These are phyloP conservation scores for Gracilaria caudata DNA, from an alignment of 23 red algal species.

Conservation along the genomic window DNA sequence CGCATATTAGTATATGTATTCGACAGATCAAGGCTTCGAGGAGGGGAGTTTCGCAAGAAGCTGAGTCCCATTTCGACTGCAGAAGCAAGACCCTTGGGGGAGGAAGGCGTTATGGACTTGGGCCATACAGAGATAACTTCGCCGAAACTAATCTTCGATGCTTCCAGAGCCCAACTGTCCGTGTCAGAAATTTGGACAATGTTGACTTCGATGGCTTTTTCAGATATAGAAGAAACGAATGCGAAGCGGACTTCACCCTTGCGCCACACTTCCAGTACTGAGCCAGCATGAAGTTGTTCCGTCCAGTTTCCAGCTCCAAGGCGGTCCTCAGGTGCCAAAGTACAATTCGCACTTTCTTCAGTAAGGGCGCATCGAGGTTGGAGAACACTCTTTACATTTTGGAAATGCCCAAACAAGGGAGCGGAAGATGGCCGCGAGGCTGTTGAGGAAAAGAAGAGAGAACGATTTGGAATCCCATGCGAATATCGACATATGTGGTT, in stretches of 20 bases:
- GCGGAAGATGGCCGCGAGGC: neutral
- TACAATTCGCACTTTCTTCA: neutral
- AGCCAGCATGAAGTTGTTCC: neutral
- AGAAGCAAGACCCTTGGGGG: neutral
- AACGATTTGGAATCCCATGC: neutral
- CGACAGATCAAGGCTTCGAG: constrained; percentile 46
- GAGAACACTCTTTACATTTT: neutral
- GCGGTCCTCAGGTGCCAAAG: neutral
- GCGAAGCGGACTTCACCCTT: constrained; percentile 50
- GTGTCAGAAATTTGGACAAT: constrained; percentile 6
- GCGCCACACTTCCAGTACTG: constrained; percentile 32
- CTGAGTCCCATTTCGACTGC: constrained; percentile 23
- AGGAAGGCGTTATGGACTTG: constrained; percentile 14
- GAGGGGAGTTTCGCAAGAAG: constrained; percentile 29
- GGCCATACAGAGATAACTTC: constrained; percentile 56
- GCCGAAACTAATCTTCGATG: constrained; percentile 48
- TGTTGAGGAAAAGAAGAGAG: neutral
- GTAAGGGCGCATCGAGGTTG: neutral
- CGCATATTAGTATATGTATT: constrained; percentile 33
- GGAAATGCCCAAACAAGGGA: neutral
- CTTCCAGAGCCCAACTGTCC: neutral
- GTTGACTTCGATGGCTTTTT: constrained; percentile 13
- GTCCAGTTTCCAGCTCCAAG: neutral
- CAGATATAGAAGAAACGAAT: constrained; percentile 33
- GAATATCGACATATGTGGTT: neutral